Evolutionary conservation across 768 basidiomycete genomes (phyloP), one percentile per base, ranked within the genome.

Genomic region (Phanerochaete sordida): DNA sequence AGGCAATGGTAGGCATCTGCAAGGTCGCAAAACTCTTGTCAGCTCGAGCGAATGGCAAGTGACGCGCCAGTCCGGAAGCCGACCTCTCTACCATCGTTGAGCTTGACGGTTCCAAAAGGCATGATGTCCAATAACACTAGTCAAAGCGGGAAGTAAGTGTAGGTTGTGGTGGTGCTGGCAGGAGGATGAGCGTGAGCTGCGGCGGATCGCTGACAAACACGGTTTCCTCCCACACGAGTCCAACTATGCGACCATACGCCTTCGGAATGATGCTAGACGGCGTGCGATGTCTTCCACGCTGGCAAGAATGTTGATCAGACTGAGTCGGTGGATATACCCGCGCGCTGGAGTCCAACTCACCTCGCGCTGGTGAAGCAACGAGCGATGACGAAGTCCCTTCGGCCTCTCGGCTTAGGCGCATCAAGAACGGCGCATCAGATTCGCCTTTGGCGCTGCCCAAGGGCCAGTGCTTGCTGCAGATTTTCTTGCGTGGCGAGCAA

Each of bases 1-100:
- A 87, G 0, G 85, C 86, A 57, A 89, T 82, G 19, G 73, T 70
- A 13, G 87, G 87, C 47, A 88, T 81, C 84, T 86, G 44, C 9
- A 56, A 19, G n/a, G 13, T 13, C 23, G 31, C 19, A 27, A 54
- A 9, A 30, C 33, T 30, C 15, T n/a, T 16, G 21, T 35, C 15
- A 55, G 33, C 8, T n/a, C 23, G 21, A n/a, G n/a, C 13, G 46
- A 8, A 35, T 33, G 7, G 8, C 21, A 23, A 2, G 7, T 26
- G 19, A 43, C 39, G 8, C 19, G 19, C 11, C 8, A 19, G 39
- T 19, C 8, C 19, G 8, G 39, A 4, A 27, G 21, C 63, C 27
- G 26, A 75, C 76, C 71, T 72, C 59, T 48, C 65, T 71, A 55
- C 76, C 76, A 56, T 77, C 74, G 57, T 75, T 76, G 26, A 78